Base-by-base conservation (phyloP, 768 basidiomycete genomes). In the Lactarius deliciosus region DNA sequence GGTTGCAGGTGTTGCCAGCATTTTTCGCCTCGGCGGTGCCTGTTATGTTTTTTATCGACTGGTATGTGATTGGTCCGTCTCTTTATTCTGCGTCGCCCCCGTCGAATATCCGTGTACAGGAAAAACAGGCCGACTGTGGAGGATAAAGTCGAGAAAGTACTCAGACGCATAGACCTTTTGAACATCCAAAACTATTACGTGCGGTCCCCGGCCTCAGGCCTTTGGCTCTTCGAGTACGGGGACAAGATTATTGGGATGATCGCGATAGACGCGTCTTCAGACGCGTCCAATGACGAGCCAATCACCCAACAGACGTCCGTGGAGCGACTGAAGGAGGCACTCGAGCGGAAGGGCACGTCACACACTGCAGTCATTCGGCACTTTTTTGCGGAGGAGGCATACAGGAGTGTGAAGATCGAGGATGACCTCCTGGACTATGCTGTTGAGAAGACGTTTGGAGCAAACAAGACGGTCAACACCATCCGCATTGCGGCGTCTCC, bases 41-140 rank as follows among this genome's bases (percentile, higher is more conserved):
- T 0, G 70, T 91, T 15, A 80, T 93, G 79, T 85, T 85, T 72
- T 76, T 78, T 28, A 78, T 88, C 54, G 91, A 93, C 74, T 92
- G 91, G 91, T 91, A 68, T 60, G 81, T 73, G 8, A 6, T 53
- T 22, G 28, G 20, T 32, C 20, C 68, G 60, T n/a, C 66, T 15
- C 25, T 34, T n/a, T 22, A 25, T 50, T 61, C 55, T 58, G 28
- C 8, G 32, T 41, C 16, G 34, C 25, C 36, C 38, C 28, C n/a
- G 3, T 41, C 9, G 34, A 43, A 8, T 41, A 32, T 56, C 43
- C 3, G 7, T 3, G 13, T 61, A 20, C 63, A 93, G 91, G 91
- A 74, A 83, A 34, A 89, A 93, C 69, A 85, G 91, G 13, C 85
- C 85, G 18, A 79, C 78, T 60, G 88, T 91, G 69, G 91, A 93